A percentile compares a stretch with the other conserved stretches of the same genome.
Conservation (phyloP, 2,329 filamentous ascomycete species). For the Trichoderma guizhouense region DNA sequence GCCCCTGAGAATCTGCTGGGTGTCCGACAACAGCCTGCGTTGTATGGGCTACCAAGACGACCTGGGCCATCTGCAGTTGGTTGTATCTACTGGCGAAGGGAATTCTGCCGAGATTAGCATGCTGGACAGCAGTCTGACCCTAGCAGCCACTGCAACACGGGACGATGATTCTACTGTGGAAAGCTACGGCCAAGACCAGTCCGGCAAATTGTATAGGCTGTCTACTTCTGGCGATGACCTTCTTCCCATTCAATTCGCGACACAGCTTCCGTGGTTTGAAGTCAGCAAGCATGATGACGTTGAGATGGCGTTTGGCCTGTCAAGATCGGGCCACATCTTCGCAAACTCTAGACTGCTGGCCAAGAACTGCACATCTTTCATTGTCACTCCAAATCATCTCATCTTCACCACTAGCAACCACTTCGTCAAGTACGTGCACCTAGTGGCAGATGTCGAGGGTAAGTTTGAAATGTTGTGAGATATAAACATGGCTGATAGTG, state of each 20-base stretch:
- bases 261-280: conserved; percentile 52
- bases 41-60: conserved; percentile 33
- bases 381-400: conserved; percentile 76
- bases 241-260: conserved; percentile 39
- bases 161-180: conserved; percentile 31
- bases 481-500: background rate
- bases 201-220: conserved; percentile 45
- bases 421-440: conserved; percentile 88
- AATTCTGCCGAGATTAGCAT: conserved; percentile 20
- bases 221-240: conserved; percentile 32
- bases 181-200: conserved; percentile 44
- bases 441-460: conserved; percentile 62
- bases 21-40: conserved; percentile 28
- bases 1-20: conserved; percentile 34
- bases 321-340: conserved; percentile 73
- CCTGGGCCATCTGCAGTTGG: conserved; percentile 25
- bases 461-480: conserved; percentile 25
- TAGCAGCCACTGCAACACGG: conserved; percentile 33
- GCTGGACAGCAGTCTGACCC: conserved; percentile 23
- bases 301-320: conserved; percentile 59
- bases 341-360: conserved; percentile 70
- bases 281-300: conserved; percentile 42
- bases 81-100: conserved; percentile 21
- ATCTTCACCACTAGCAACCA: conserved; percentile 92
- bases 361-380: conserved; percentile 89